Percentiles rank a stretch among this genome's conserved stretches.
Evolutionary conservation across 495 filamentous ascomycete genomes (phyloP).

Genomic region (Hypoxylon perforatum): DNA sequence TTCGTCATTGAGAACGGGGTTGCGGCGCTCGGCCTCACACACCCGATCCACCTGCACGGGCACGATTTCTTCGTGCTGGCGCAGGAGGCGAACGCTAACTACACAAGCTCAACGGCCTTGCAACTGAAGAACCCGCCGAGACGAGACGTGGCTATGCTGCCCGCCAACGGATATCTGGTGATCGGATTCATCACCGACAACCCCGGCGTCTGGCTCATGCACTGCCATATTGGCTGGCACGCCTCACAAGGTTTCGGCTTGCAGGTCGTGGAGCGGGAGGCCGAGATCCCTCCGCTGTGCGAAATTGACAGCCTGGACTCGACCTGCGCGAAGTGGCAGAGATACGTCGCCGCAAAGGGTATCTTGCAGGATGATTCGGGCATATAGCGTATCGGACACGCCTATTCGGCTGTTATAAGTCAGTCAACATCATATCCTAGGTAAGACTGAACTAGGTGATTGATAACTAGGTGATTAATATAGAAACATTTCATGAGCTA

Average conservation of each 20-base stretch:
- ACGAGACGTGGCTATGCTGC: constrained; percentile 53
- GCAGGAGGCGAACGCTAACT: constrained; percentile 52
- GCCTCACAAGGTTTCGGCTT: constrained; percentile 57
- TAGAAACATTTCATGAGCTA: no score
- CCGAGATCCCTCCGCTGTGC: constrained; percentile 43
- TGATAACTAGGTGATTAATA: no score
- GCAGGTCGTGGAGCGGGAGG: constrained; percentile 59
- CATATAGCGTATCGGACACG: constrained; percentile 8
- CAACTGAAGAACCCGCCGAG: constrained; percentile 36
- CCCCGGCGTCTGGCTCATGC: constrained; percentile 57
- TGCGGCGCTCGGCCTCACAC: constrained; percentile 54
- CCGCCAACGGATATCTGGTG: constrained; percentile 49
- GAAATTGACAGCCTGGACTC: constrained; percentile 32
- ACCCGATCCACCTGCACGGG: constrained; percentile 67
- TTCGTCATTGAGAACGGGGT: constrained; percentile 62
- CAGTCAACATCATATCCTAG: not conserved
- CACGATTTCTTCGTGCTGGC: constrained; percentile 70
- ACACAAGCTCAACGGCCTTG: constrained; percentile 21
- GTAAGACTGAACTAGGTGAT: no score
- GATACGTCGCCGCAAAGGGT: constrained; percentile 30
- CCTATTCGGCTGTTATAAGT: not conserved
- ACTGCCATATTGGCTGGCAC: constrained; percentile 66
- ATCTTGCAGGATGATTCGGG: constrained; percentile 23
- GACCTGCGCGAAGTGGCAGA: constrained; percentile 50
- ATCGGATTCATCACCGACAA: constrained; percentile 43